Conservation (phyloP, 1,139 yeast species). For the Lodderomyces margitis region DNA sequence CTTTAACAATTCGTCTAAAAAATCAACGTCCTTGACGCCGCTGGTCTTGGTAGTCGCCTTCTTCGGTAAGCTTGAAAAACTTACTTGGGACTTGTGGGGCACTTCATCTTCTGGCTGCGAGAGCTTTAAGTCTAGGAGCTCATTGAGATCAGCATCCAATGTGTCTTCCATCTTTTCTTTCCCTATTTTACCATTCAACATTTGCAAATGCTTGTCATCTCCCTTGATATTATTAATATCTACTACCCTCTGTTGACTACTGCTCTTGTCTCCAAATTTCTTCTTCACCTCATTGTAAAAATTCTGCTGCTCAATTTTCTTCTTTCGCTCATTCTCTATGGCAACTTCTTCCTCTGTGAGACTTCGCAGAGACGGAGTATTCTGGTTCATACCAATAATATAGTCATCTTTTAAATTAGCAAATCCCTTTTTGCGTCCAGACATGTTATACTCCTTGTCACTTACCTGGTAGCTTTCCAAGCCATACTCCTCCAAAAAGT, state of each 20-base stretch:
- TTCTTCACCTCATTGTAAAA: slow-evolving; percentile 30
- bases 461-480: slow-evolving; percentile 24
- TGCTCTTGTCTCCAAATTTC: slow-evolving; percentile 23
- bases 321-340: slow-evolving; percentile 24
- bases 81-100: neutral
- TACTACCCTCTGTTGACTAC: slow-evolving; percentile 23
- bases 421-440: neutral
- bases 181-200: slow-evolving; percentile 26
- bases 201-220: slow-evolving; percentile 26
- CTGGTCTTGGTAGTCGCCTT: neutral
- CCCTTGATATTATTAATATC: slow-evolving; percentile 37
- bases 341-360: slow-evolving; percentile 29
- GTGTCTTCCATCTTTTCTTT: slow-evolving; percentile 10
- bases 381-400: slow-evolving; percentile 30
- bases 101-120: neutral
- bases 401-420: slow-evolving; percentile 30
- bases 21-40: neutral
- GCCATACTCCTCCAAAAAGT: slow-evolving; percentile 43
- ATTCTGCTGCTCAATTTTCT: slow-evolving; percentile 26
- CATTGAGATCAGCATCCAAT: slow-evolving; percentile 8
- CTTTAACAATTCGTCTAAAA: neutral
- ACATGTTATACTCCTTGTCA: neutral
- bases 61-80: neutral
- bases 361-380: slow-evolving; percentile 14
- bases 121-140: neutral